Percentiles rank a stretch among this genome's conserved stretches.
These are phyloP conservation scores for Rhodosporidiobolus sp. DNA, from an alignment of 768 basidiomycete species.

Conservation along the genomic window DNA sequence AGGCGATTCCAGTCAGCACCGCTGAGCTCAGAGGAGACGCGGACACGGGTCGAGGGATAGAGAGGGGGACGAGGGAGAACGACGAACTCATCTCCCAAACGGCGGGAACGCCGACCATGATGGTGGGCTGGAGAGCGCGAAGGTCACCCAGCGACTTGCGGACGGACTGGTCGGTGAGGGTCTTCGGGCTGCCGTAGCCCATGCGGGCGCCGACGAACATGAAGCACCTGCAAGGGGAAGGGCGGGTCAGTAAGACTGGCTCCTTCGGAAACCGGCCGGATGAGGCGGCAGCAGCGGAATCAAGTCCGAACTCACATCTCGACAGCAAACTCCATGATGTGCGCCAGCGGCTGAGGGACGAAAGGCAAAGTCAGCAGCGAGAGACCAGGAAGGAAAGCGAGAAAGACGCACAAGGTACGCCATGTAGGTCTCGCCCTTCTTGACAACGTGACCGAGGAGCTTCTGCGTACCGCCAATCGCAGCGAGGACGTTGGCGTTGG, in stretches of 20 bases:
- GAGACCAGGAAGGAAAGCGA: slow-evolving; percentile 44
- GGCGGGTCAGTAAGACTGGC: background rate
- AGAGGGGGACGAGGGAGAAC: slow-evolving; percentile 37
- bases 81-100: slow-evolving; percentile 71
- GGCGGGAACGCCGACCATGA: slow-evolving; percentile 92
- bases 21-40: background rate
- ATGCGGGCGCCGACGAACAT: slow-evolving; percentile 52
- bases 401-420: slow-evolving; percentile 65
- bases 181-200: slow-evolving; percentile 92
- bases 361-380: background rate
- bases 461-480: slow-evolving; percentile 74
- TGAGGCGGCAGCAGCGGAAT: slow-evolving; percentile 60
- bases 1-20: background rate
- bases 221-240: slow-evolving; percentile 24
- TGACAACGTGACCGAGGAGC: slow-evolving; percentile 60
- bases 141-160: slow-evolving; percentile 74
- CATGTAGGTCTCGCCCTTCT: slow-evolving; percentile 57
- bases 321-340: slow-evolving; percentile 93
- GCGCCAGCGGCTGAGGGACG: slow-evolving; percentile 48
- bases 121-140: slow-evolving; percentile 71
- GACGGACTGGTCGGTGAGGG: slow-evolving; percentile 74
- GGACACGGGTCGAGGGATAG: no score
- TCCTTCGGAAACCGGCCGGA: slow-evolving; percentile 28
- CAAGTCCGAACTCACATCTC: slow-evolving; percentile 60
- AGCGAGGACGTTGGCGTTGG: slow-evolving; percentile 79